phyloP scores from a whole-genome alignment of 805 yeast species.

The Naumovozyma castellii region DNA sequence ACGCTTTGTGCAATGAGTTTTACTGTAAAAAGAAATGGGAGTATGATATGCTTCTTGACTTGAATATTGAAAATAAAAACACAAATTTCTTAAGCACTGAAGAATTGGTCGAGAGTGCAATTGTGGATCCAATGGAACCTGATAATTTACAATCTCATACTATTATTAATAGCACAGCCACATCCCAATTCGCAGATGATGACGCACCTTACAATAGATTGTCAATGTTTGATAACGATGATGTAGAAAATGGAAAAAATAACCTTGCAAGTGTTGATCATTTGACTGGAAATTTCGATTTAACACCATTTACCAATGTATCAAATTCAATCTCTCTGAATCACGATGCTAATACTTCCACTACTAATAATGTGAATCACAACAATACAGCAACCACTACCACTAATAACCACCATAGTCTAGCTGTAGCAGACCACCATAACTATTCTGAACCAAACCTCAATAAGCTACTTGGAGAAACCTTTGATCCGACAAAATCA shows the following conservation, averaged over 20 bases:
- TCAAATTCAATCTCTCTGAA: too few species aligned
- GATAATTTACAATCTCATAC: constrained; percentile 4
- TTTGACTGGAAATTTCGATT: background rate
- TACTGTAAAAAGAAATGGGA: constrained; percentile 51
- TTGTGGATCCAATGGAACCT: constrained; percentile 38
- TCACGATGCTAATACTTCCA: too few species aligned
- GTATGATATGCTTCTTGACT: constrained; percentile 42
- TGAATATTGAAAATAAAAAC: constrained; percentile 36
- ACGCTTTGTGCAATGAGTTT: constrained; percentile 37
- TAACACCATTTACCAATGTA: constrained; percentile 1
- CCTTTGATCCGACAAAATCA: constrained; percentile 1
- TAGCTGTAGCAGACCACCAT: background rate
- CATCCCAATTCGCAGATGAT: constrained; percentile 7
- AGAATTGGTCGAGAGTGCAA: constrained; percentile 52
- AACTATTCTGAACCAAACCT: background rate
- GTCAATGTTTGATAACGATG: background rate
- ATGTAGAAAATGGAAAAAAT: background rate
- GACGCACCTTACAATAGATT: constrained; percentile 2
- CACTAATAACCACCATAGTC: too few species aligned
- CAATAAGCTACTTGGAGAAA: background rate
- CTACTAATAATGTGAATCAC: background rate
- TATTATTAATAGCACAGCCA: constrained; percentile 1
- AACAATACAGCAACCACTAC: too few species aligned
- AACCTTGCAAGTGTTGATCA: background rate
- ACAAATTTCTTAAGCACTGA: constrained; percentile 46